Base-by-base conservation (phyloP, 441 rosid species). In the Populus tomentosa region DNA sequence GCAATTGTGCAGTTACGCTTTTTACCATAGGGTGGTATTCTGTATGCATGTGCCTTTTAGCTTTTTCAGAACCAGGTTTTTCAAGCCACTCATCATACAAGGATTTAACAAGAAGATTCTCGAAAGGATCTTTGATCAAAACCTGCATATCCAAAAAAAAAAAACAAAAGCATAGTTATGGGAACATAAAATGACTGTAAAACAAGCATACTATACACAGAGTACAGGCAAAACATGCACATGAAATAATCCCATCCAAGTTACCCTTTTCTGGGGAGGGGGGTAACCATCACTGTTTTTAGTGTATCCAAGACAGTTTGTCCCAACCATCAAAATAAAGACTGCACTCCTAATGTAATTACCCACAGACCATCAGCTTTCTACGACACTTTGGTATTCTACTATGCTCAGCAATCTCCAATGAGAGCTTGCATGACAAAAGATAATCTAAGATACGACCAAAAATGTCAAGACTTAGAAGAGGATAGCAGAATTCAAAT, bases 81-180 rank as follows among this genome's bases (percentile, higher is more conserved):
- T 80, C 91, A 73, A 94, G 98, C 99, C 97, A 94, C 75, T 95
- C 97, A 0, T 89, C 89, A 65, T 89, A 91, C 64, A 94, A 50
- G 70, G 85, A 73, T 80, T 85, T 90, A n/a, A 93, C 95, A 59
- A 86, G 84, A 61, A 90, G 94, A 82, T 92, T 94, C 80, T 86
- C 81, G 77, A 85, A 91, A 46, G 99, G 97, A 87, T 95, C 90
- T 18, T 89, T 80, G 67, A 72, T 85, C 85, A 84, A 50, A 77
- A 89, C 88, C 98, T 95, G 16, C 42, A 76, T 65, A 30, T 24
- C 23, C 32, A 30, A 13, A 74, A 7, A 30, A 13, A 70, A 7
- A 71, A 38, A 13, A 65, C n/a, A 35, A 35, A 13, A 24, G 28
- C 67, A 21, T 64, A 64, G 16, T n/a, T 6, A 53, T 18, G 61